These are phyloP conservation scores for Fusarium nurragi DNA, from an alignment of 2,329 filamentous ascomycete species.

Conservation along the genomic window DNA sequence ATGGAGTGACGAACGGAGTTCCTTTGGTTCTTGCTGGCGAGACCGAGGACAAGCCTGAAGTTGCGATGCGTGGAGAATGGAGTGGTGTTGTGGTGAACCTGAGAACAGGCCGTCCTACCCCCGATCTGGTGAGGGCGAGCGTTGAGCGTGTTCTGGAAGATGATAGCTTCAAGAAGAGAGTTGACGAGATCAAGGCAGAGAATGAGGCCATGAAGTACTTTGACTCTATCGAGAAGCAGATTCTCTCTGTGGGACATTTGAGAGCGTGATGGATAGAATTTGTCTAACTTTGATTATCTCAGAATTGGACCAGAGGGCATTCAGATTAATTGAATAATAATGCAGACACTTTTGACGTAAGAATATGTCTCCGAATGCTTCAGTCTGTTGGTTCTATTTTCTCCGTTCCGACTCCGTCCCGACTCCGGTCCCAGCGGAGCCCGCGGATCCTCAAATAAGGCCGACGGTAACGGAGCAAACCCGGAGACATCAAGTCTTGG, in stretches of 20 bases:
- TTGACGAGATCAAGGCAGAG: conserved; percentile 46
- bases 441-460: conserved; percentile 20
- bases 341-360: background rate
- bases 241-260: conserved; percentile 18
- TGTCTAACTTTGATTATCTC: background rate
- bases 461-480: conserved; percentile 12
- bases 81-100: conserved; percentile 59
- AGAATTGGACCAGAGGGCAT: too few species aligned
- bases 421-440: conserved; percentile 27
- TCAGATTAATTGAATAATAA: background rate
- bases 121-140: conserved; percentile 42
- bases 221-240: conserved; percentile 38
- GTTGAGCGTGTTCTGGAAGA: conserved; percentile 48
- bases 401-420: conserved; percentile 2
- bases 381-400: conserved; percentile 1
- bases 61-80: conserved; percentile 53
- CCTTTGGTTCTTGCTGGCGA: conserved; percentile 58
- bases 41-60: conserved; percentile 55
- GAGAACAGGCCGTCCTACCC: conserved; percentile 46
- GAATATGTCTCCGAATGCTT: conserved; percentile 10
- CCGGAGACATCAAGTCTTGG: background rate
- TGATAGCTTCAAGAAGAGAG: conserved; percentile 45
- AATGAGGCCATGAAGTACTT: conserved; percentile 46
- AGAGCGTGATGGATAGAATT: background rate
- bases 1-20: conserved; percentile 56